These are phyloP conservation scores for Phellinidium pouzarii DNA, from an alignment of 1,284 basidiomycete species.

Conservation along the genomic window DNA sequence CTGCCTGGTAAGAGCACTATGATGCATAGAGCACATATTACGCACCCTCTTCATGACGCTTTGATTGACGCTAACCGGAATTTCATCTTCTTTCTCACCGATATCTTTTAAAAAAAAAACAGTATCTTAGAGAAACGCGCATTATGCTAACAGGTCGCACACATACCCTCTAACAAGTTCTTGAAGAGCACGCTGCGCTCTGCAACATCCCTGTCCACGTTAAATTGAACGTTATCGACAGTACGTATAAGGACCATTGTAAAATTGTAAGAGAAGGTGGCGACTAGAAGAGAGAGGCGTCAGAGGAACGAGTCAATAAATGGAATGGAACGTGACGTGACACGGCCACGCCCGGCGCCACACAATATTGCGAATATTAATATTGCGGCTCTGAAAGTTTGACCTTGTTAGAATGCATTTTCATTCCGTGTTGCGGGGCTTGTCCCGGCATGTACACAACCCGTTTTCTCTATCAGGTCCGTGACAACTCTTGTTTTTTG, in stretches of 20 bases:
- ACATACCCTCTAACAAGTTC: slow-evolving; percentile 97
- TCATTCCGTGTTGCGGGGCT: slow-evolving; percentile 10
- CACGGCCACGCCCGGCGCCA: no score
- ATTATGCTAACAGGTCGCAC: slow-evolving; percentile 11
- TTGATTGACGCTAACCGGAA: slow-evolving; percentile 95
- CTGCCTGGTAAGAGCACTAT: neutral
- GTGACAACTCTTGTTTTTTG: slow-evolving; percentile 15
- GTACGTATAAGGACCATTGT: slow-evolving; percentile 84
- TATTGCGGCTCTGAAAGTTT: slow-evolving; percentile 18
- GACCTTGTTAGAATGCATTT: slow-evolving; percentile 23
- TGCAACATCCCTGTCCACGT: slow-evolving; percentile 90
- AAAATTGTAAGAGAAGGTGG: no score
- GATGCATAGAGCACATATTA: slow-evolving; percentile 1
- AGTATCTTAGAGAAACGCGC: slow-evolving; percentile 16
- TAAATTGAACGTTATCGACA: slow-evolving; percentile 95
- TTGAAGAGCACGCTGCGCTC: slow-evolving; percentile 96
- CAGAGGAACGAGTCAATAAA: slow-evolving; percentile 10
- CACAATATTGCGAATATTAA: no score
- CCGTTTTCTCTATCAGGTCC: slow-evolving; percentile 13
- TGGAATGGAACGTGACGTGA: neutral
- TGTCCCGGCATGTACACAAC: neutral
- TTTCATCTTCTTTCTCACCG: slow-evolving; percentile 85
- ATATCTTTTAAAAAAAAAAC: slow-evolving; percentile 56
- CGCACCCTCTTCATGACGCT: slow-evolving; percentile 92
- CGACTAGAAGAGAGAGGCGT: slow-evolving; percentile 1